Evolutionary conservation across 306 rosid genomes (phyloP).

Genomic region (Rubus parviflorus): DNA sequence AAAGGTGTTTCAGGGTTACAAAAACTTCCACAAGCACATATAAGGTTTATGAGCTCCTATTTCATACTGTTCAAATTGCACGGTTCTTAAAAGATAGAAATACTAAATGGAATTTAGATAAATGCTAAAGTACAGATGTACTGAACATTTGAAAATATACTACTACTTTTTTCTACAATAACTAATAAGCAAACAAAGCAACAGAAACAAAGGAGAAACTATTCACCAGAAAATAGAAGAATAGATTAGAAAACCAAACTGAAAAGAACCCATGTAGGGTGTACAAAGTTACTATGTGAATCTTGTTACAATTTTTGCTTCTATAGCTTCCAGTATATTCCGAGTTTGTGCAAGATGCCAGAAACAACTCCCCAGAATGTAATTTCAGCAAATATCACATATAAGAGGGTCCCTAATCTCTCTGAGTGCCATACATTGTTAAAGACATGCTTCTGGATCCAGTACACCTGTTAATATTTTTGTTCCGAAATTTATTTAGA

Average conservation of each 20-base stretch:
- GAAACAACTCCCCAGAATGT: slow-evolving; percentile 76
- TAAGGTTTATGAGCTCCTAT: not conserved
- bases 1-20: not conserved
- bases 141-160: not conserved
- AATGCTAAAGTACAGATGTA: not conserved
- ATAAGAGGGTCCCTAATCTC: slow-evolving; percentile 69
- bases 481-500: not conserved
- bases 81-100: not conserved
- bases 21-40: not conserved
- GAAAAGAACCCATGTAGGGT: not conserved
- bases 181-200: not conserved
- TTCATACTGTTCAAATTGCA: not conserved
- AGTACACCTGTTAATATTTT: slow-evolving; percentile 48
- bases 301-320: not conserved
- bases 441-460: slow-evolving; percentile 66
- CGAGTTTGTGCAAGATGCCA: slow-evolving; percentile 74
- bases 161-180: not conserved
- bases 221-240: not conserved
- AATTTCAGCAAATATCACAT: slow-evolving; percentile 84
- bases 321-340: slow-evolving; percentile 73
- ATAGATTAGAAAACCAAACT: not conserved
- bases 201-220: not conserved
- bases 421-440: slow-evolving; percentile 68
- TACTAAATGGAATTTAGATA: not conserved
- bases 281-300: not conserved